These are phyloP conservation scores for Peniophora sp. DNA, from an alignment of 1,284 basidiomycete species.

Conservation along the genomic window DNA sequence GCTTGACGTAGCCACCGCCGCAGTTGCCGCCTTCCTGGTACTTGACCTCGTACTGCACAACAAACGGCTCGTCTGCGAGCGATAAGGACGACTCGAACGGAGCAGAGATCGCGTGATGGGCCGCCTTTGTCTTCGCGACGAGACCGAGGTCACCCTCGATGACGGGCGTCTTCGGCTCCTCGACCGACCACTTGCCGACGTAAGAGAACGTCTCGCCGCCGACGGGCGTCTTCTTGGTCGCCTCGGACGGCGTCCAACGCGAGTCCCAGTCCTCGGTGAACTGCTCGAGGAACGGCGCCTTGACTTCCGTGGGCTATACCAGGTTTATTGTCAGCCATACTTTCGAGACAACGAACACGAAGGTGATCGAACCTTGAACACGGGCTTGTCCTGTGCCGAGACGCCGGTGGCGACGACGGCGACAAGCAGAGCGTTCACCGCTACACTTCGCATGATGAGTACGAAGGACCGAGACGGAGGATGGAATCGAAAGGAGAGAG, in stretches of 20 bases:
- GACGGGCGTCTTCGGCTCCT: constrained; percentile 71
- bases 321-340: constrained; percentile 7
- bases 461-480: constrained; percentile 56
- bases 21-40: constrained; percentile 99
- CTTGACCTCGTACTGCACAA: constrained; percentile 99
- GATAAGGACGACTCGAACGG: constrained; percentile 76
- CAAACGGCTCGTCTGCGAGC: constrained; percentile 84
- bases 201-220: constrained; percentile 94
- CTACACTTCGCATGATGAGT: constrained; percentile 72
- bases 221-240: constrained; percentile 94
- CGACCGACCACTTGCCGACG: constrained; percentile 95
- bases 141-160: constrained; percentile 83
- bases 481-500: constrained; percentile 18
- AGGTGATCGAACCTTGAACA: constrained; percentile 50
- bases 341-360: not conserved
- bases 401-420: constrained; percentile 53
- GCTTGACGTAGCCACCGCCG: constrained; percentile 98
- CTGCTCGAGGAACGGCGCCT: constrained; percentile 96
- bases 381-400: constrained; percentile 46
- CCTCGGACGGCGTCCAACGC: constrained; percentile 94
- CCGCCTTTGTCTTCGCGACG: constrained; percentile 88
- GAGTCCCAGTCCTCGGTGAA: constrained; percentile 88
- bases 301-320: constrained; percentile 68
- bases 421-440: constrained; percentile 62
- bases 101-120: constrained; percentile 96